Conservation (phyloP, 495 filamentous ascomycete genomes). For the Xylaria venustula region DNA sequence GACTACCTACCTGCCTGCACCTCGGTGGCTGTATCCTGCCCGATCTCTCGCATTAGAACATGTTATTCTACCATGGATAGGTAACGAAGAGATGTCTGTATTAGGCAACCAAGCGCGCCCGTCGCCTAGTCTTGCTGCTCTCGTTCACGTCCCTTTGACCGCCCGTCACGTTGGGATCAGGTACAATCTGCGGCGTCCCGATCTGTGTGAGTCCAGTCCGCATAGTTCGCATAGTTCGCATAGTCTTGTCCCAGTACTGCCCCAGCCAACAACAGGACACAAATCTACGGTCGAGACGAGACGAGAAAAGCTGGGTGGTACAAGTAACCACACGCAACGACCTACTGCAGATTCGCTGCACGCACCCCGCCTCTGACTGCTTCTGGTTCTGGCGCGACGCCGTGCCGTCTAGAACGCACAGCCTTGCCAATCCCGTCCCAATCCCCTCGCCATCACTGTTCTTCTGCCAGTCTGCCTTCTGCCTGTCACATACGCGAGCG, state of each 20-base stretch:
- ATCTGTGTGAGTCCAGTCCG: background rate
- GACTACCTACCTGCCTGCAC: background rate
- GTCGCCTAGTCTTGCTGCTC: background rate
- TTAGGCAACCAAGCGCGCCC: background rate
- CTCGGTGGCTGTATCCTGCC: background rate
- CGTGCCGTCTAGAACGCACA: background rate
- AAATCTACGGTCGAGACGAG: background rate
- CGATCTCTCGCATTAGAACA: background rate
- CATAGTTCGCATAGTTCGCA: background rate
- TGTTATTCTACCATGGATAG: background rate
- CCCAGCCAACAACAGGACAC: background rate
- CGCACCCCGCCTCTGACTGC: background rate
- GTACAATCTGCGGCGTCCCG: slow-evolving; percentile 4
- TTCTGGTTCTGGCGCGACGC: too few relatives aligned
- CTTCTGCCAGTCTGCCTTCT: background rate
- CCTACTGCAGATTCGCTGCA: background rate
- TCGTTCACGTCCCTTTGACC: background rate
- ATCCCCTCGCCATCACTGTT: background rate
- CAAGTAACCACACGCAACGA: background rate
- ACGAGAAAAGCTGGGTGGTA: background rate
- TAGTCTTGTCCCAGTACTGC: too few relatives aligned
- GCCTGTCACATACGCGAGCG: background rate
- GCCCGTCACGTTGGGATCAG: background rate
- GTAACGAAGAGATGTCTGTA: background rate
- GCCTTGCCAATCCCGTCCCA: background rate